Conservation (phyloP, 2,329 filamentous ascomycete species). For the Moelleriella libera region DNA sequence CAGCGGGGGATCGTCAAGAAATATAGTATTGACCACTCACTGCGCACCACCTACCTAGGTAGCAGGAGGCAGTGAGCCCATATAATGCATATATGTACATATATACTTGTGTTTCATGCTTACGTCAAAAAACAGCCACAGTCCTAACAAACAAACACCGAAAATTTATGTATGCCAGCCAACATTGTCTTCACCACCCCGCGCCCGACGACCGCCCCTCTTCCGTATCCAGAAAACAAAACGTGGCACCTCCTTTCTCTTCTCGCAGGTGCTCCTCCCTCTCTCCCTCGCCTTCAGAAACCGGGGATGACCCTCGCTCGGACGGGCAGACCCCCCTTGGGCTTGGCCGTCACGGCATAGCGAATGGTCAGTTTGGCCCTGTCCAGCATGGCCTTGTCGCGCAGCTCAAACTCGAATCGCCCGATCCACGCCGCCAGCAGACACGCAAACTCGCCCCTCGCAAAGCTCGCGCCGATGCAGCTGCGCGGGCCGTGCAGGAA, state of each 20-base stretch:
- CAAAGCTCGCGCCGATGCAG: conserved; percentile 74
- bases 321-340: conserved; percentile 58
- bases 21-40: too few relatives aligned
- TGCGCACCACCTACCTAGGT: too few relatives aligned
- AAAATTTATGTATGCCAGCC: background rate
- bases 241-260: too few relatives aligned
- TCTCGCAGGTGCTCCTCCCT: too few relatives aligned
- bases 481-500: conserved; percentile 78
- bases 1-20: too few relatives aligned
- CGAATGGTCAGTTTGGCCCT: conserved; percentile 54
- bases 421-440: conserved; percentile 66
- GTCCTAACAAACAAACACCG: background rate
- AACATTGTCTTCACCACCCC: background rate
- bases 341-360: conserved; percentile 57
- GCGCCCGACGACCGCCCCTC: too few relatives aligned
- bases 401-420: conserved; percentile 50
- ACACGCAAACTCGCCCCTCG: conserved; percentile 73
- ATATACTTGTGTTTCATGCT: too few relatives aligned
- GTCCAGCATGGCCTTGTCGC: conserved; percentile 46
- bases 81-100: too few relatives aligned
- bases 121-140: too few relatives aligned
- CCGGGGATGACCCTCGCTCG: conserved; percentile 42
- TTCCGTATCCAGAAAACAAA: too few relatives aligned
- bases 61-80: too few relatives aligned
- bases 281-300: conserved; percentile 20